Base-by-base conservation (phyloP, 805 yeast genomes). In the Yarrowia sp. region DNA sequence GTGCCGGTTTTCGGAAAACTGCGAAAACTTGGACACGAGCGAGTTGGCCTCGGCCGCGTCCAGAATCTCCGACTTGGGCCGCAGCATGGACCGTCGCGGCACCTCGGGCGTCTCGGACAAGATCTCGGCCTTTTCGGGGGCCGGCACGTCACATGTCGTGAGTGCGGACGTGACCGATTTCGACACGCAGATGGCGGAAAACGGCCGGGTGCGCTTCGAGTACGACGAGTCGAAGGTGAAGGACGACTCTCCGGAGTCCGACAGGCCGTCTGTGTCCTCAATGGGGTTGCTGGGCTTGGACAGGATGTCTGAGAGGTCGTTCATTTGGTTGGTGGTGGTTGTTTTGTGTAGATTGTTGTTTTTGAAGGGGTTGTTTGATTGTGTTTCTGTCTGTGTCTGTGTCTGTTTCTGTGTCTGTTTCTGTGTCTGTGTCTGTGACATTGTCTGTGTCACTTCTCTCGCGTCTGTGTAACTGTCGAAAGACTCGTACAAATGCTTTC, bases 401-500 rank as follows among this genome's bases (percentile, higher is more conserved):
- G 5, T 14, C 17, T 33, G n/a, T n/a, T 11, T 10, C 35, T 30
- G 33, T 3, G 9, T 30, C 12, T 10, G 33, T 10, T 30, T 10
- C 12, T 30, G 33, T 14, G 7, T 30, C 33, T 30, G 33, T 30
- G 33, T 30, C 33, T 30, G 33, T 3, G 9, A 8, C 12, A 7
- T 41, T 22, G 19, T n/a, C n/a, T 3, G 19, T 26, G 35, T 28
- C 36, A 12, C 21, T 3, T 16, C 21, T 11, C 9, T 9, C 10
- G n/a, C n/a, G n/a, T 3, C 12, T 17, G 6, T 14, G 8, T 48
- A 43, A 11, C 28, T 30, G 21, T 16, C 41, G 11, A 58, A 58
- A 2, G 63, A 14, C 51, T 58, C 63, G 63, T 58, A 58, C 12
- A 58, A 24, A 32, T 58, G 63, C 17, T 58, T 58, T 1, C 63